Base-by-base conservation (phyloP, 2,329 filamentous ascomycete genomes). In the Venturia pyrina region DNA sequence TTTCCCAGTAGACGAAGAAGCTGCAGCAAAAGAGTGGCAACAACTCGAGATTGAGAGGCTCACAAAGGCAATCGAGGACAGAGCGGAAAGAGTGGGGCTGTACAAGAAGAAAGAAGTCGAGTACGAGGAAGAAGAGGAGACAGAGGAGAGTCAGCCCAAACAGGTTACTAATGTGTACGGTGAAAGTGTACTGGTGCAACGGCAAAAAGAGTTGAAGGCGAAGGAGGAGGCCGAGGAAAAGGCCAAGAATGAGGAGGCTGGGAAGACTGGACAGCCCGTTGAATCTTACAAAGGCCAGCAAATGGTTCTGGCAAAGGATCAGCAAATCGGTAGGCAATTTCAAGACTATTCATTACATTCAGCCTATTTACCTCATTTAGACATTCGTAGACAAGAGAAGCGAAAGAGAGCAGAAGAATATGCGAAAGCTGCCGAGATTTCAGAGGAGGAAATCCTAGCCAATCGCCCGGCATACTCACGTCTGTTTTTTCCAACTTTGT, bases 1-100 rank as follows among this genome's bases (percentile, higher is more conserved):
- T 15, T 74, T 72, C 63, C 76, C 76, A n/a, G 70, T 77, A 40
- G 76, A 78, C 67, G 76, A 78, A 64, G 75, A 76, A 61, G 71
- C 72, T 1, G 75, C 75, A 17, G 76, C 76, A 11, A 72, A 75
- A 62, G 73, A 74, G 65, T 78, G 75, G 75, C 75, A 75, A 7
- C 73, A 76, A 68, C 72, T 69, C 53, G 75, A 77, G 66, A 75
- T 74, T 1, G 75, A 76, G 66, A 71, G 73, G 57, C 74, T 77
- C n/a, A 70, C 75, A 32, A 73, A 74, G 53, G 74, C 76, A 67
- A 68, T 77, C 5, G 74, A 65, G 37, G 61, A 66, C 56, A 53
- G 71, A 37, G 74, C 75, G 37, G 69, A 76, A 66, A 68, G 75
- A 67, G 50, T 70, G 48, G 64, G 69, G 11, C 28, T 71, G 13